Evolutionary conservation across 2,329 filamentous ascomycete species (phyloP).

Genomic region (Sporothrix phasma): DNA sequence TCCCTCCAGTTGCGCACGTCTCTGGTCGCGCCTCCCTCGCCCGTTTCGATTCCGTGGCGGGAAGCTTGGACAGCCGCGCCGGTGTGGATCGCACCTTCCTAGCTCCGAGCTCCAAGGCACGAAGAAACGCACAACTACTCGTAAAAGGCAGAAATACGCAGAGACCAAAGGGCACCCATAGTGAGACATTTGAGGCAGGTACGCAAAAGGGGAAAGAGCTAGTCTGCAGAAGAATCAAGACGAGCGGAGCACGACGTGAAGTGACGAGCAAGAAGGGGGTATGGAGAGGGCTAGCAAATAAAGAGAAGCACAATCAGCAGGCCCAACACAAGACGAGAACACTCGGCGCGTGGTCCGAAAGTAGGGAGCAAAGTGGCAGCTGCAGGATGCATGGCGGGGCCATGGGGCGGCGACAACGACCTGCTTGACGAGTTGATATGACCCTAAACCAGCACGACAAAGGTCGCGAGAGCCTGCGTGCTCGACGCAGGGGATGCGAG

Average conservation of each 20-base stretch:
- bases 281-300: neutral
- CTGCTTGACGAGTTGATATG: neutral
- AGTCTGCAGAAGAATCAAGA: neutral
- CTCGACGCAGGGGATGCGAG: neutral
- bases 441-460: neutral
- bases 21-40: neutral
- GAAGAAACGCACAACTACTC: neutral
- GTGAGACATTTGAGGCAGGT: neutral
- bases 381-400: neutral
- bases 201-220: neutral
- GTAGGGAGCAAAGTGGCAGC: neutral
- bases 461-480: neutral
- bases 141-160: neutral
- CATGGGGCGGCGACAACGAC: neutral
- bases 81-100: neutral
- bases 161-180: neutral
- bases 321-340: neutral
- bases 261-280: neutral
- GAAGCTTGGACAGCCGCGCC: neutral
- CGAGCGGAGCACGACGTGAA: no score
- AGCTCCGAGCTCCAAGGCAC: neutral
- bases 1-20: neutral
- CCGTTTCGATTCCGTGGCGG: neutral
- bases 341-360: neutral
- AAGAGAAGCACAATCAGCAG: neutral